These are phyloP conservation scores for Fusarium verrucosum DNA, from an alignment of 2,329 filamentous ascomycete species.

Conservation along the genomic window DNA sequence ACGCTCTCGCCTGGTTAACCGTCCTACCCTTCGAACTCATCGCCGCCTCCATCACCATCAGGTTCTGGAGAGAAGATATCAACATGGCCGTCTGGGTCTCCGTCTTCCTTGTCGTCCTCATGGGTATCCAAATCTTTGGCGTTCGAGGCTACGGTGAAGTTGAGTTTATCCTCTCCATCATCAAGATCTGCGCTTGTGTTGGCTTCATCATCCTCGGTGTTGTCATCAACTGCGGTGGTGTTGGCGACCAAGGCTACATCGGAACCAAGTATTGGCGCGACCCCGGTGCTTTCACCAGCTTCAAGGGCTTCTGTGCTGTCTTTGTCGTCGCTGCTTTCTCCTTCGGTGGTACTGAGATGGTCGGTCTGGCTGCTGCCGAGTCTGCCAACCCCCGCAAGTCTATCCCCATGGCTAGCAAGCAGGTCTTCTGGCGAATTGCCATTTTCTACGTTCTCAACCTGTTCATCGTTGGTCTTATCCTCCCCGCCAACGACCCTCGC, in stretches of 20 bases:
- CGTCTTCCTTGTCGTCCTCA: slow-evolving; percentile 79
- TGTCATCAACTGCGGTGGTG: slow-evolving; percentile 84
- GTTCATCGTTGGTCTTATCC: slow-evolving; percentile 81
- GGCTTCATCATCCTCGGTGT: slow-evolving; percentile 79
- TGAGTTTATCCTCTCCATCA: slow-evolving; percentile 84
- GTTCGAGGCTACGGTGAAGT: slow-evolving; percentile 90
- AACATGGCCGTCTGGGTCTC: slow-evolving; percentile 81
- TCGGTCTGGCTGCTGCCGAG: slow-evolving; percentile 80
- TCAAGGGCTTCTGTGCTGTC: slow-evolving; percentile 80
- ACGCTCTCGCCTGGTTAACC: slow-evolving; percentile 87
- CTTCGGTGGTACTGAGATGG: slow-evolving; percentile 79
- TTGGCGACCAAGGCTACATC: slow-evolving; percentile 77
- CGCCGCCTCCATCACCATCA: slow-evolving; percentile 83
- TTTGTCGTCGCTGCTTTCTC: slow-evolving; percentile 79
- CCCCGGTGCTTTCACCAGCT: slow-evolving; percentile 84
- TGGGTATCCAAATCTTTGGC: slow-evolving; percentile 85
- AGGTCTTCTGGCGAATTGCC: slow-evolving; percentile 94
- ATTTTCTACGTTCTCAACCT: slow-evolving; percentile 90
- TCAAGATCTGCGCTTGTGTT: slow-evolving; percentile 80
- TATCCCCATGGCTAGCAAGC: slow-evolving; percentile 86
- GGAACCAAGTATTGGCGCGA: slow-evolving; percentile 79
- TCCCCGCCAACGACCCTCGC: slow-evolving; percentile 73
- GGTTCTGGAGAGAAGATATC: slow-evolving; percentile 76
- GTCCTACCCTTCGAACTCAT: slow-evolving; percentile 87
- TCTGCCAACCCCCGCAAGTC: slow-evolving; percentile 80